Conservation (phyloP, 805 yeast genomes). For the Kodamaea sagamina region DNA sequence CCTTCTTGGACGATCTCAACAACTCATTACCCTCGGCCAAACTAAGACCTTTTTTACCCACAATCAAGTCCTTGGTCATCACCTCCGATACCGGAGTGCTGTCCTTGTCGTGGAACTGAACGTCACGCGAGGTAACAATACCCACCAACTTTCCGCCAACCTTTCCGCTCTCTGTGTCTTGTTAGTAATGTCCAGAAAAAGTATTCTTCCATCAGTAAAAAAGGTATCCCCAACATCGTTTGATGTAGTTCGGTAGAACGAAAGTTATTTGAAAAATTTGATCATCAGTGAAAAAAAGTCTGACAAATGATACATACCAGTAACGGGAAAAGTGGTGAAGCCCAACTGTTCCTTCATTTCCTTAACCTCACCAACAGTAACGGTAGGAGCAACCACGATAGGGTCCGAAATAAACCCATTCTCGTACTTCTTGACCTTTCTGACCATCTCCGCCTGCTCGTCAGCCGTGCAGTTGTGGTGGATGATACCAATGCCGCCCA, state of each 20-base stretch:
- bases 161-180: slow-evolving; percentile 69
- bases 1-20: slow-evolving; percentile 91
- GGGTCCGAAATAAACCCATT: slow-evolving; percentile 97
- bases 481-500: slow-evolving; percentile 98
- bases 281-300: slow-evolving; percentile 52
- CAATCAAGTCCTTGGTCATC: slow-evolving; percentile 87
- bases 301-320: slow-evolving; percentile 72
- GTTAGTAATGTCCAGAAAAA: slow-evolving; percentile 37
- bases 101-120: slow-evolving; percentile 86
- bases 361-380: slow-evolving; percentile 81
- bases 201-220: slow-evolving; percentile 18
- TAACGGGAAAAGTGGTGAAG: slow-evolving; percentile 97
- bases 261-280: slow-evolving; percentile 72
- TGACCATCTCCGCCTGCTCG: slow-evolving; percentile 98
- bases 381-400: slow-evolving; percentile 73
- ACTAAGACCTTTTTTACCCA: slow-evolving; percentile 80
- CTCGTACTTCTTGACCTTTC: slow-evolving; percentile 93
- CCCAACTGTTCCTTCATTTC: slow-evolving; percentile 71
- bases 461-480: slow-evolving; percentile 97
- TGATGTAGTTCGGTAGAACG: slow-evolving; percentile 99
- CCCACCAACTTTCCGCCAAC: slow-evolving; percentile 90
- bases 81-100: slow-evolving; percentile 64
- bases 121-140: slow-evolving; percentile 94
- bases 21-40: slow-evolving; percentile 87
- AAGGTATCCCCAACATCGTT: slow-evolving; percentile 92